Base-by-base conservation (phyloP, 2,329 filamentous ascomycete genomes). In the Simplicillium sp. region DNA sequence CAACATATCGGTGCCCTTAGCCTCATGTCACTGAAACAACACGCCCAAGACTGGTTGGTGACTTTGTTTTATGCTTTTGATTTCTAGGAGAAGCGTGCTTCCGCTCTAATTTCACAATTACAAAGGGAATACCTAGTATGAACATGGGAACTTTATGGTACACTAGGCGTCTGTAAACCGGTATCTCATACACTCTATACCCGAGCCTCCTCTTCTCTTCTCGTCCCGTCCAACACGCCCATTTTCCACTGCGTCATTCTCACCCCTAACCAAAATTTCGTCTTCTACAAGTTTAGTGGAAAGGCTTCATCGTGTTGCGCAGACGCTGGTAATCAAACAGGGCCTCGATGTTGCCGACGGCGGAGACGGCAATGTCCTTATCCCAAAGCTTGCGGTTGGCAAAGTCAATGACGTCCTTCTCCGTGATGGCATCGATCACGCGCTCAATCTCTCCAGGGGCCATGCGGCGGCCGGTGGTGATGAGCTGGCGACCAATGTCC, bases 401-500 rank as follows among this genome's bases (percentile, higher is more conserved):
- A 62, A 97, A 98, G 57, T 84, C 80, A 86, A 96, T 96, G 50
- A 98, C 87, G 57, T 97, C 87, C 75, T 94, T 94, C 68, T 89
- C 88, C 50, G 87, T 87, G 60, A 98, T 90, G 54, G 71, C 75
- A 58, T 89, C 83, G 54, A 98, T 87, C 52, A 83, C 80, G 56
- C 87, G 81, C 80, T 98, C 92, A 50, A 98, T 90, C 75, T 98
- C 92, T 64, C 84, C 84, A 45, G 92, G 87, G 61, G 73, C 81
- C 79, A 94, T 84, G 51, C 90, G 83, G 57, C 89, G 85, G 61
- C 92, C 92, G 44, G 92, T 97, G 59, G 89, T 97, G 71, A 98
- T 82, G 68, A 98, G 88, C 72, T 98, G 92, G 66, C 92, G 87
- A 59, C 92, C 92, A 65, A 98, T 95, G 64, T 98, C 92, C 75